These are phyloP conservation scores for Nakaseomyces kungkrabaensis DNA, from an alignment of 1,139 yeast species.

Conservation along the genomic window DNA sequence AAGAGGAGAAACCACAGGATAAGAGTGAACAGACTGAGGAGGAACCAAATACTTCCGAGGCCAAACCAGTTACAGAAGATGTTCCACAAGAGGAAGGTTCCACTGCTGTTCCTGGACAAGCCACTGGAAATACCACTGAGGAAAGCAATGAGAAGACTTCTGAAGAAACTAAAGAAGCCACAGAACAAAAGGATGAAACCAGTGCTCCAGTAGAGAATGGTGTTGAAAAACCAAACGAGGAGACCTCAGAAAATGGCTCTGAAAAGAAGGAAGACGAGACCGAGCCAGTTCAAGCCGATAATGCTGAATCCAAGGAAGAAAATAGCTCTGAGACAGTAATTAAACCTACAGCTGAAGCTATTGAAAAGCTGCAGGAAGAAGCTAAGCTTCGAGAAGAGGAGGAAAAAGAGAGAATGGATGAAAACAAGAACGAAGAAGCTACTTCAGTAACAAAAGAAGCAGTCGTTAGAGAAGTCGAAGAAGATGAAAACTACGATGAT, in stretches of 20 bases:
- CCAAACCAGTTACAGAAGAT: constrained; percentile 5
- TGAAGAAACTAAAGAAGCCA: constrained; percentile 1
- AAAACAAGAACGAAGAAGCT: constrained; percentile 21
- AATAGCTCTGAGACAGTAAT: constrained; percentile 24
- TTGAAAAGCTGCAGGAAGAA: constrained; percentile 36
- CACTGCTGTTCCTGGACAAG: neutral
- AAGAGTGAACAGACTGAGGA: constrained; percentile 1
- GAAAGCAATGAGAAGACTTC: neutral
- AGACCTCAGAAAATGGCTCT: neutral
- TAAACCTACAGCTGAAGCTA: constrained; percentile 36
- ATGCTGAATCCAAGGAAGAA: constrained; percentile 4
- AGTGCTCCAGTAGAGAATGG: neutral
- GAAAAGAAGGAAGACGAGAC: neutral
- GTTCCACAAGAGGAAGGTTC: neutral
- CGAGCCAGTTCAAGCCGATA: neutral
- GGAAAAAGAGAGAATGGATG: constrained; percentile 12
- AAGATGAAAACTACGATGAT: constrained; percentile 78
- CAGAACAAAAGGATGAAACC: neutral
- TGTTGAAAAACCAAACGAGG: neutral
- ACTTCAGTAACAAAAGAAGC: constrained; percentile 38
- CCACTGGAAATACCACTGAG: neutral
- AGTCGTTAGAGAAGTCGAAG: constrained; percentile 68
- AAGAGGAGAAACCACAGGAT: neutral
- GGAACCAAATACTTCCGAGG: constrained; percentile 5
- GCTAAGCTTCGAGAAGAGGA: constrained; percentile 34